Conservation (phyloP, 2,329 filamentous ascomycete genomes). For the Orbilia blumenaviensis region DNA sequence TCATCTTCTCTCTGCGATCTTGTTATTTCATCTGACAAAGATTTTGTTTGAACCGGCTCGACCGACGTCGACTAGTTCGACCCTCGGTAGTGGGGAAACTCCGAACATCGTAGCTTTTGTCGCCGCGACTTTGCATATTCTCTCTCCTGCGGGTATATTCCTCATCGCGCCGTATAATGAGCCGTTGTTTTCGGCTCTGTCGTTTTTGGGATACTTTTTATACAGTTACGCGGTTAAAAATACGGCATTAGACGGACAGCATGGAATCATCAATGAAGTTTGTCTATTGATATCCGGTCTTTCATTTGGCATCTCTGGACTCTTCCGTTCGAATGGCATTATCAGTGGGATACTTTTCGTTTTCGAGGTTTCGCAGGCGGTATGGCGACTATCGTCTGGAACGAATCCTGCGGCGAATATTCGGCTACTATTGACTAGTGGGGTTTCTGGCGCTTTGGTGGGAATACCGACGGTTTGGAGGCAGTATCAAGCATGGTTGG, state of each 20-base stretch:
- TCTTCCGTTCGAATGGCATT: slow-evolving; percentile 85
- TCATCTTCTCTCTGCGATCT: slow-evolving; percentile 78
- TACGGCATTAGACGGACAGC: slow-evolving; percentile 57
- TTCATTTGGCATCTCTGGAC: slow-evolving; percentile 75
- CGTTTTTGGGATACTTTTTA: slow-evolving; percentile 75
- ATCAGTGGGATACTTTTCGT: slow-evolving; percentile 81
- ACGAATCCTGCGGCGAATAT: slow-evolving; percentile 61
- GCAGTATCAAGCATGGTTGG: slow-evolving; percentile 47
- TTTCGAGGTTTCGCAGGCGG: slow-evolving; percentile 65
- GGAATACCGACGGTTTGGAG: slow-evolving; percentile 67
- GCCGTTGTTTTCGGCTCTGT: slow-evolving; percentile 78
- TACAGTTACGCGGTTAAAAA: slow-evolving; percentile 67
- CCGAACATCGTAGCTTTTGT: slow-evolving; percentile 69
- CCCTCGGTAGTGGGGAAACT: slow-evolving; percentile 23
- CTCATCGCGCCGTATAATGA: slow-evolving; percentile 87
- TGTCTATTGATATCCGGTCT: slow-evolving; percentile 71
- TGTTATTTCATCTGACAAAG: slow-evolving; percentile 73
- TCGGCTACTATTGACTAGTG: slow-evolving; percentile 68
- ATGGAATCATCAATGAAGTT: slow-evolving; percentile 61
- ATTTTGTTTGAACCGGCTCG: slow-evolving; percentile 64
- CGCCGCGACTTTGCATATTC: slow-evolving; percentile 76
- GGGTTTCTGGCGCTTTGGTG: slow-evolving; percentile 74
- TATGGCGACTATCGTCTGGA: slow-evolving; percentile 36
- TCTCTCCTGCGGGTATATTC: slow-evolving; percentile 89
- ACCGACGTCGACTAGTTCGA: slow-evolving; percentile 7